Evolutionary conservation across 2,329 filamentous ascomycete species (phyloP), one percentile per base, ranked within the genome.

Genomic region (Nigrospora oryzae): DNA sequence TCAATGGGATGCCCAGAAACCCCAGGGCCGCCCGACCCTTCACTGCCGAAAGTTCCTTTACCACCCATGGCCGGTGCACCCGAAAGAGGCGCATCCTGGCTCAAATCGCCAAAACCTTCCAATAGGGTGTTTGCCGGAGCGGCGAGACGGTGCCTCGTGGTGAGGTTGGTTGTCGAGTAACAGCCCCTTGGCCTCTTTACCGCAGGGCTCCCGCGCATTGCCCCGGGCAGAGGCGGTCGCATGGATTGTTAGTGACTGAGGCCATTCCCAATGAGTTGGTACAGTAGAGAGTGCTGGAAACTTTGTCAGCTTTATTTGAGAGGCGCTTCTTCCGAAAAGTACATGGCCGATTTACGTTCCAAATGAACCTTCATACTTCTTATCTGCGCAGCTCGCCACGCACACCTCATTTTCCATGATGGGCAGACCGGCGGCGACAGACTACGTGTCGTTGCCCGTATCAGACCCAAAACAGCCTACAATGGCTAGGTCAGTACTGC

Each of bases 221-320:
- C 70, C n/a, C 71, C 0, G 71, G 67, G 46, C 72, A 75, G 0
- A 57, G 54, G 2, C 52, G 51, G 43, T 66, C 51, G 49, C 72
- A 74, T 32, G 51, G 48, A 14, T 49, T 50, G 39, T 59, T 57
- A 37, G 55, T 55, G 2, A 64, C 49, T 12, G 52, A 59, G n/a
- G 70, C 67, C 38, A 63, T 60, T 5, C 57, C 67, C 15, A 75
- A 58, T 2, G 43, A 46, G 12, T 65, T 57, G 32, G 70, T 69
- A 46, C 73, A 76, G 57, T 70, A 73, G 53, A 72, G 75, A 17
- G 57, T 57, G 11, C 58, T 66, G 28, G 31, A 19, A 6, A 37
- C n/a, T 12, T 19, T 28, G 5, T 28, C 23, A 7, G 5, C 7
- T 28, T 10, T 7, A 2, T 36, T 28, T 11, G 40, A 11, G 12